Percentiles rank a stretch among this genome's conserved stretches.
phyloP scores from a whole-genome alignment of 805 yeast genomes.

The Candida patagonica region DNA sequence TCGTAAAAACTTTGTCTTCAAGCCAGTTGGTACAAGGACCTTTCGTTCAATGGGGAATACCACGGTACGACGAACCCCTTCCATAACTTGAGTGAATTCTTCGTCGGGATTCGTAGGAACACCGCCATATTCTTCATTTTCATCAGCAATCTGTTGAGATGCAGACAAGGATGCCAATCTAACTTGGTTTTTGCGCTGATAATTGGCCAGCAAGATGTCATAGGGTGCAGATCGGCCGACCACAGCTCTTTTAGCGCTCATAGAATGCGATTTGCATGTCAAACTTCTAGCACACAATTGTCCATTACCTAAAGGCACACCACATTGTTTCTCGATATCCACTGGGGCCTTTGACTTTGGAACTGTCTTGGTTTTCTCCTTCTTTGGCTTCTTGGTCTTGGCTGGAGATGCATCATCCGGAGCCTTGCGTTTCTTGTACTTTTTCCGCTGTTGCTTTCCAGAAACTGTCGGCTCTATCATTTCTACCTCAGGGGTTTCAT shows the following conservation, averaged over 20 bases:
- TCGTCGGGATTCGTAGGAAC: constrained; percentile 66
- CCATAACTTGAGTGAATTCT: constrained; percentile 84
- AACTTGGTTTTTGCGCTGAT: constrained; percentile 88
- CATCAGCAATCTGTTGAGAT: constrained; percentile 29
- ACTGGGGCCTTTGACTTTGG: constrained; percentile 71
- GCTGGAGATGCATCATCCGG: constrained; percentile 4
- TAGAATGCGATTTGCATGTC: constrained; percentile 95
- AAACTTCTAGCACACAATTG: constrained; percentile 91
- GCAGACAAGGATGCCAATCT: constrained; percentile 51
- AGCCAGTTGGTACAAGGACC: constrained; percentile 57
- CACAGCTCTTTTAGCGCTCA: constrained; percentile 97
- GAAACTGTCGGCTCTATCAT: background rate
- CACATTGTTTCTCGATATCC: constrained; percentile 91
- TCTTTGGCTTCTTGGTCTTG: constrained; percentile 11
- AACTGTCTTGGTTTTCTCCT: constrained; percentile 14
- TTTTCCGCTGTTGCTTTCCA: constrained; percentile 8
- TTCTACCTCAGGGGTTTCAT: background rate
- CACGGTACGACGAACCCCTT: constrained; percentile 59
- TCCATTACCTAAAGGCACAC: constrained; percentile 90
- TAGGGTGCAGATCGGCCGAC: constrained; percentile 89
- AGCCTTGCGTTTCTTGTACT: constrained; percentile 8
- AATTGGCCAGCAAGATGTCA: constrained; percentile 77
- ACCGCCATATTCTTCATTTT: constrained; percentile 25
- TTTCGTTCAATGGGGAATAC: constrained; percentile 64
- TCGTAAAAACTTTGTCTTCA: constrained; percentile 65